phyloP scores from a whole-genome alignment of 176 grass and related monocot species.

The Bonia amplexicaulis region DNA sequence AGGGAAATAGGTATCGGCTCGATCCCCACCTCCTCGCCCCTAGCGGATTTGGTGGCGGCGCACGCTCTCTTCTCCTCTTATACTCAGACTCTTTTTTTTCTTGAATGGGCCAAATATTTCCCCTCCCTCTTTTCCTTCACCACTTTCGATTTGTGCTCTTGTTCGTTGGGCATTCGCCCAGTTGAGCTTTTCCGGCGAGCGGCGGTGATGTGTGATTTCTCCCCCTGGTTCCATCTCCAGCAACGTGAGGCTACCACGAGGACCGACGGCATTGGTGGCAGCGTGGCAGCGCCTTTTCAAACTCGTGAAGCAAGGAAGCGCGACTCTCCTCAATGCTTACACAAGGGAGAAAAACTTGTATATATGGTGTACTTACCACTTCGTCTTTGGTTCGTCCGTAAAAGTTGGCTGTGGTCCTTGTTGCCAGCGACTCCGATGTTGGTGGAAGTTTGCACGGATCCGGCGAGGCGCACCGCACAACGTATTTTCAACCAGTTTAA shows the following conservation, averaged over 20 bases:
- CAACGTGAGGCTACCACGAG: constrained; percentile 55
- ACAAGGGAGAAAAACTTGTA: constrained; percentile 16
- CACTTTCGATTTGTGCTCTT: no score
- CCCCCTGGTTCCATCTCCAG: no score
- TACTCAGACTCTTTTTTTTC: no score
- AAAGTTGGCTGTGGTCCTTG: background rate
- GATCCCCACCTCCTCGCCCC: no score
- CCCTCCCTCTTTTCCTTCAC: no score
- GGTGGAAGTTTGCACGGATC: background rate
- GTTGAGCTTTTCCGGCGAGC: no score
- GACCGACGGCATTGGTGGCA: constrained; percentile 64
- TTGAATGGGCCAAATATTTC: no score
- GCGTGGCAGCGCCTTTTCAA: constrained; percentile 42
- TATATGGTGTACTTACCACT: background rate
- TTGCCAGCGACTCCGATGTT: background rate
- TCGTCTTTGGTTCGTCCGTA: background rate
- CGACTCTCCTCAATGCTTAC: constrained; percentile 81
- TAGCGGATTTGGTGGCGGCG: no score
- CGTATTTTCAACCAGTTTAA: background rate
- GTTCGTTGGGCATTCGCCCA: no score
- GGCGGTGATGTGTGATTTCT: no score
- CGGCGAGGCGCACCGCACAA: background rate
- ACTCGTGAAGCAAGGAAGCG: constrained; percentile 84
- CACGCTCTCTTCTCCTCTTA: no score
- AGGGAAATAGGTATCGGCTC: no score